phyloP scores from a whole-genome alignment of 176 grass and related monocot genomes.

The Musa beccarii region DNA sequence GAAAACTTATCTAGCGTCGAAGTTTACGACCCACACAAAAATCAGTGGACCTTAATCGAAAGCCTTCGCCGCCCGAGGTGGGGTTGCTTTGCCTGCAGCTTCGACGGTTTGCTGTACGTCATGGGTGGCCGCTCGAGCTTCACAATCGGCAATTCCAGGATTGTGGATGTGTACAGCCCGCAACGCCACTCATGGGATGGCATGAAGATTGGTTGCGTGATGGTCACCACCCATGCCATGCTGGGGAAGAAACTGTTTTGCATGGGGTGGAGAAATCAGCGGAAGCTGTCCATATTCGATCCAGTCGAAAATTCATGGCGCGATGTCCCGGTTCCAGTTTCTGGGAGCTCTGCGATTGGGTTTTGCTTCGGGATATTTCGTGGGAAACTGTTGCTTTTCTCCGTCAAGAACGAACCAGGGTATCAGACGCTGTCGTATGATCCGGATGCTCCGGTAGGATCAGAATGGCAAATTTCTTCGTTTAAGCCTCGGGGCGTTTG shows the following conservation, averaged over 20 bases:
- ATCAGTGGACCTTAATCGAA: slow-evolving; percentile 43
- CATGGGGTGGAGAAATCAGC: slow-evolving; percentile 57
- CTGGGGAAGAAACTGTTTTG: slow-evolving; percentile 40
- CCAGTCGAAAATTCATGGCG: slow-evolving; percentile 34
- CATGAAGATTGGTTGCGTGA: slow-evolving; percentile 70
- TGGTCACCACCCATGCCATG: slow-evolving; percentile 56
- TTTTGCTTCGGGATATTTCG: slow-evolving; percentile 48
- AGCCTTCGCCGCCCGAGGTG: slow-evolving; percentile 51
- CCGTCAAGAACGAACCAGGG: slow-evolving; percentile 33
- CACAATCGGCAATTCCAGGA: slow-evolving; percentile 55
- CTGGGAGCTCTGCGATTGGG: slow-evolving; percentile 31
- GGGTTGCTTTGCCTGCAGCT: slow-evolving; percentile 46
- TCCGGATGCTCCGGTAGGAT: slow-evolving; percentile 32
- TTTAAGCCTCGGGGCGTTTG: slow-evolving; percentile 40
- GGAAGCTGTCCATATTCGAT: slow-evolving; percentile 35
- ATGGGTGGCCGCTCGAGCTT: slow-evolving; percentile 84
- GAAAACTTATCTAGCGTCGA: slow-evolving; percentile 48
- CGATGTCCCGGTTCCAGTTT: slow-evolving; percentile 35
- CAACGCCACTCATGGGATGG: slow-evolving; percentile 29
- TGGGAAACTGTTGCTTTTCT: slow-evolving; percentile 50
- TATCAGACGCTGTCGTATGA: slow-evolving; percentile 47
- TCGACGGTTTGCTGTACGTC: slow-evolving; percentile 35
- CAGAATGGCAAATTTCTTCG: slow-evolving; percentile 41
- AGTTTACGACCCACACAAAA: slow-evolving; percentile 43
- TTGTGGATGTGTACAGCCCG: slow-evolving; percentile 43